A percentile compares a stretch with the other conserved stretches of the same genome.
Conservation (phyloP, 2,329 filamentous ascomycete genomes). For the Onygenales sp. region DNA sequence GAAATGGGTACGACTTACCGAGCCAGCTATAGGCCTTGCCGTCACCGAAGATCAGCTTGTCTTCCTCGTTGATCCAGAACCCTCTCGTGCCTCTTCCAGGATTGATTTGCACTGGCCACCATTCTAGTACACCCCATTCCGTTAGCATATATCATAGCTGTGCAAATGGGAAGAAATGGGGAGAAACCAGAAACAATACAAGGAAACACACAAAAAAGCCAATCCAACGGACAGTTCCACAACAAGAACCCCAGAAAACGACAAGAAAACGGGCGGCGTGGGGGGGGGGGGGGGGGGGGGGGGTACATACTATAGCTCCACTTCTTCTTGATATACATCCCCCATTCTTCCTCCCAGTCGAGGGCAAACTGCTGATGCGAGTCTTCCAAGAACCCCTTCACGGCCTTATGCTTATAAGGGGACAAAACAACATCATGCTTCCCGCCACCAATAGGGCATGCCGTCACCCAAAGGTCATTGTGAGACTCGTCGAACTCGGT, state of each 20-base stretch:
- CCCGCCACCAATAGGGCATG: slow-evolving; percentile 34
- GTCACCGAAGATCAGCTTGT: slow-evolving; percentile 16
- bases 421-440: slow-evolving; percentile 28
- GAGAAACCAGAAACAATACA: too few species aligned
- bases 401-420: slow-evolving; percentile 15
- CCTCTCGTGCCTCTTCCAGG: slow-evolving; percentile 20
- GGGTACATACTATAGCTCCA: too few species aligned
- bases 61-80: slow-evolving; percentile 19
- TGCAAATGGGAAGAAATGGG: too few species aligned
- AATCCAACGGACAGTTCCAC: too few species aligned
- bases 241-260: too few species aligned
- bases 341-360: slow-evolving; percentile 22
- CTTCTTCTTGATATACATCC: slow-evolving; percentile 11
- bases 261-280: too few species aligned
- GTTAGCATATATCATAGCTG: too few species aligned
- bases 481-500: slow-evolving; percentile 17
- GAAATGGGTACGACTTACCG: slow-evolving; percentile 19
- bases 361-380: slow-evolving; percentile 23
- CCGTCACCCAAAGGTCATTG: slow-evolving; percentile 28
- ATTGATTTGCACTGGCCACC: slow-evolving; percentile 27
- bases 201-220: too few species aligned
- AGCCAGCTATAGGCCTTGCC: slow-evolving; percentile 31
- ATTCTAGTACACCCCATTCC: slow-evolving; percentile 18
- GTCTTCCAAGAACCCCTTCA: slow-evolving; percentile 23
- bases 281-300: too few species aligned